Evolutionary conservation across 2,329 filamentous ascomycete species (phyloP), one percentile per base, ranked within the genome.

Genomic region (Aspergillus texensis): DNA sequence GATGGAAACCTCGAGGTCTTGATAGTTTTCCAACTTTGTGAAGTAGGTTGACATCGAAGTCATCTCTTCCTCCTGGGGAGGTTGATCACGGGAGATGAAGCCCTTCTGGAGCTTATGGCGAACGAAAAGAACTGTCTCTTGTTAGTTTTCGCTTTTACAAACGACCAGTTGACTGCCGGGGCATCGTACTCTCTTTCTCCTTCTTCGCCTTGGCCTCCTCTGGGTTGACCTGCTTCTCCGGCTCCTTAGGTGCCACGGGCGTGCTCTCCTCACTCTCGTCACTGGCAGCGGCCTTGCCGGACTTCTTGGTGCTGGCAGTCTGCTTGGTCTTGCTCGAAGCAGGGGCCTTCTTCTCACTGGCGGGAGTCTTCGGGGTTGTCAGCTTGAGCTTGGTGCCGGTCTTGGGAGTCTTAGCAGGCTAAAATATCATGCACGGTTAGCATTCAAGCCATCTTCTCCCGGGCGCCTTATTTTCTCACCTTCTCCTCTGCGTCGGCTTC

Each of bases 51-150:
- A 78, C 78, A 82, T 81, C 39, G 74, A 68, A 0, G 75, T 77
- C 81, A 82, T 83, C 63, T 83, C 83, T 28, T 93, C 89, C 71
- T 93, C 91, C 78, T 94, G 91, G n/a, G 94, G 94, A 56, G 89
- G 86, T 70, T 91, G 87, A 68, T 97, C 93, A 63, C 91, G 88
- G 26, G 91, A 91, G 50, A 99, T 84, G 71, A 99, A 93, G 0
- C 94, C 94, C 77, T 96, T 96, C 76, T 99, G 95, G 39, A 99
- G 88, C 77, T 94, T 93, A 80, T 99, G 94, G 67, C 95, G 91
- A 45, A 97, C 86, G 78, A 96, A 98, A 36, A 97, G 82, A n/a
- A 99, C 93, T 87, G 34, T 19, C 21, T 24, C 53, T 26, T 34
- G 58, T 75, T 67, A 75, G 68, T 46, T 52, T 53, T 14, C 41